These are phyloP conservation scores for Trametes cinnabarina DNA, from an alignment of 768 basidiomycete species.

Conservation along the genomic window DNA sequence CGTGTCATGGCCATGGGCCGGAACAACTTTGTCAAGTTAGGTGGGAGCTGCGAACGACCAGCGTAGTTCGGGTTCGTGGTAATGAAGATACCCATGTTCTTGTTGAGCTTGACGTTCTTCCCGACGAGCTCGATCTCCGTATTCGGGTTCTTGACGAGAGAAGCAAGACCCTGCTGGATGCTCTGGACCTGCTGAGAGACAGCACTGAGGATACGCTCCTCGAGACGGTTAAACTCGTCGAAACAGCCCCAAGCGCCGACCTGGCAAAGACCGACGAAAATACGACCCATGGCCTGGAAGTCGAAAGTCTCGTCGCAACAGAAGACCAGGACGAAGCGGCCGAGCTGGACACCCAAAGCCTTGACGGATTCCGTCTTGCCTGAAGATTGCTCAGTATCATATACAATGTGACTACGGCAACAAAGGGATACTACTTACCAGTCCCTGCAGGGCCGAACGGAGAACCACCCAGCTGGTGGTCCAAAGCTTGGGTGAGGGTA, in stretches of 20 bases:
- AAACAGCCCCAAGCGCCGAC: conserved; percentile 99
- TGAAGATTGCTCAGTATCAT: conserved; percentile 31
- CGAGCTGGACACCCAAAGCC: conserved; percentile 94
- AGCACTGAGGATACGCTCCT: conserved; percentile 95
- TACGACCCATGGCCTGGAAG: conserved; percentile 99
- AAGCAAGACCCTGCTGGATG: conserved; percentile 93
- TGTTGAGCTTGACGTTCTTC: conserved; percentile 88
- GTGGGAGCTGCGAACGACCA: conserved; percentile 87
- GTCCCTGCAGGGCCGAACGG: conserved; percentile 99
- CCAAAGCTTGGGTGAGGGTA: conserved; percentile 92
- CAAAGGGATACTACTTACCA: conserved; percentile 44
- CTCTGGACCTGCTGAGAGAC: conserved; percentile 99
- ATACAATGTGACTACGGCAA: too few species aligned
- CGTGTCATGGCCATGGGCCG: conserved; percentile 99
- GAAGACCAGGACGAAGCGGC: conserved; percentile 99
- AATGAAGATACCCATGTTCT: conserved; percentile 97
- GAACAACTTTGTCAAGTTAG: conserved; percentile 90
- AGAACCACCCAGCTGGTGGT: conserved; percentile 92
- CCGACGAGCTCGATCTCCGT: conserved; percentile 95
- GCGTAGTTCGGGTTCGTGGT: conserved; percentile 99
- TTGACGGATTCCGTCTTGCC: conserved; percentile 99
- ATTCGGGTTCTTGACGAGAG: conserved; percentile 77
- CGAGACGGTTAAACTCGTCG: conserved; percentile 97
- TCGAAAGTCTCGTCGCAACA: conserved; percentile 99
- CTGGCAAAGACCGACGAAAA: conserved; percentile 97